Percentiles rank a stretch among this genome's conserved stretches.
Conservation (phyloP, 2,329 filamentous ascomycete genomes). For the Diaporthe destruens region DNA sequence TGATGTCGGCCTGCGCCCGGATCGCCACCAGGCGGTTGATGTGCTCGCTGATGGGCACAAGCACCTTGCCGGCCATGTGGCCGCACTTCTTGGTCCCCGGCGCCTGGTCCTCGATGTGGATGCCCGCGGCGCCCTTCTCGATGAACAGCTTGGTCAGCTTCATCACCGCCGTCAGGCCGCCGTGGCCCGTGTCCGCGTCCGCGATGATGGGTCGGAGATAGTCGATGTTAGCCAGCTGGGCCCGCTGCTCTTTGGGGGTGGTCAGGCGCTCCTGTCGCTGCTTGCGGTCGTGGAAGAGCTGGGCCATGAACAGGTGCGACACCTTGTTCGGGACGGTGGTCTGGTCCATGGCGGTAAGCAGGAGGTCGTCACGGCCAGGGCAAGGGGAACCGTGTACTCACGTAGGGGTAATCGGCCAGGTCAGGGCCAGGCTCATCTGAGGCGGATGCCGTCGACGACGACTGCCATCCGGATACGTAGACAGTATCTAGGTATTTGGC, state of each 20-base stretch:
- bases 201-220: conserved; percentile 96
- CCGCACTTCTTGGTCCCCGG: conserved; percentile 99
- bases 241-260: conserved; percentile 78
- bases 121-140: conserved; percentile 95
- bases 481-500: conserved; percentile 98
- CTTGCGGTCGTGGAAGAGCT: conserved; percentile 99
- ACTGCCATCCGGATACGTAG: conserved; percentile 99
- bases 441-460: conserved; percentile 93
- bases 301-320: conserved; percentile 95
- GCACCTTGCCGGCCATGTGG: conserved; percentile 98
- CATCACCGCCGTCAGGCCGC: conserved; percentile 98
- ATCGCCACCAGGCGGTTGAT: conserved; percentile 98
- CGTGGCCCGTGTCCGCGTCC: conserved; percentile 97
- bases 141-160: conserved; percentile 98
- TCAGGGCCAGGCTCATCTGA: conserved; percentile 97
- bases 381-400: conserved; percentile 56
- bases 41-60: conserved; percentile 97
- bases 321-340: conserved; percentile 99
- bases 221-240: conserved; percentile 83
- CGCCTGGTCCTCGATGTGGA: conserved; percentile 98
- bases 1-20: conserved; percentile 97
- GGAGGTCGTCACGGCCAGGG: conserved; percentile 55
- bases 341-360: conserved; percentile 62
- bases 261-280: conserved; percentile 94
- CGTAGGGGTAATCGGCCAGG: conserved; percentile 96